Evolutionary conservation across 441 rosid genomes (phyloP).

Genomic region (Pelargonium fulgidum): DNA sequence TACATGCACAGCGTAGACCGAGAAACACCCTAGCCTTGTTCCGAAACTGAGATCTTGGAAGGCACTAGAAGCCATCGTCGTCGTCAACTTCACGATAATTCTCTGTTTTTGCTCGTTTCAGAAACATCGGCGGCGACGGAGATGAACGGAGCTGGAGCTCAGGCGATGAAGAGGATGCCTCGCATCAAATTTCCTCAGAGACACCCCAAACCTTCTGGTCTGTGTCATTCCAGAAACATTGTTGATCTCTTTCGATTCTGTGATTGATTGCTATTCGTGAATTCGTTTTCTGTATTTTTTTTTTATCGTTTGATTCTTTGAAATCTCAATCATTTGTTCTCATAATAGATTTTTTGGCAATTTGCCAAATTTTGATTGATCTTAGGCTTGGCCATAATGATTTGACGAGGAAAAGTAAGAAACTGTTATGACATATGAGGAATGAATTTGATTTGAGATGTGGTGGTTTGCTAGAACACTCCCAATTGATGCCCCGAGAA

Average conservation of each 20-base stretch:
- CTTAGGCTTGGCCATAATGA: neutral
- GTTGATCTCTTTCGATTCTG: neutral
- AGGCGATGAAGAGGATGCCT: conserved; percentile 66
- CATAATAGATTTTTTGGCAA: neutral
- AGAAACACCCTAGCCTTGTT: neutral
- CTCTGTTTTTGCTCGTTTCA: conserved; percentile 2
- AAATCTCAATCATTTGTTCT: neutral
- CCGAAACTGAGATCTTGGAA: neutral
- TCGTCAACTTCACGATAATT: neutral
- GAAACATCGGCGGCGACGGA: neutral
- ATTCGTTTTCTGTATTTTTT: neutral
- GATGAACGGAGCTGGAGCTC: conserved; percentile 24
- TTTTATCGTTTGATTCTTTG: neutral
- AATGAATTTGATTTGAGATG: neutral
- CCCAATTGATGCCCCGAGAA: no score
- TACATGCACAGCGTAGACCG: neutral
- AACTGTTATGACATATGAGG: neutral
- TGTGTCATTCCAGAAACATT: neutral
- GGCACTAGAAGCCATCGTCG: neutral
- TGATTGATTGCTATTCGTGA: neutral
- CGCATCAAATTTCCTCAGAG: conserved; percentile 71
- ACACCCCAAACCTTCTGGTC: conserved; percentile 45
- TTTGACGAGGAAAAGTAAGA: neutral
- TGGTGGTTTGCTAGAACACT: no score
- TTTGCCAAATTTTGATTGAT: neutral